Percentiles rank a stretch among this genome's conserved stretches.
These are phyloP conservation scores for Trichosporon inkin DNA, from an alignment of 1,284 basidiomycete species.

Conservation along the genomic window DNA sequence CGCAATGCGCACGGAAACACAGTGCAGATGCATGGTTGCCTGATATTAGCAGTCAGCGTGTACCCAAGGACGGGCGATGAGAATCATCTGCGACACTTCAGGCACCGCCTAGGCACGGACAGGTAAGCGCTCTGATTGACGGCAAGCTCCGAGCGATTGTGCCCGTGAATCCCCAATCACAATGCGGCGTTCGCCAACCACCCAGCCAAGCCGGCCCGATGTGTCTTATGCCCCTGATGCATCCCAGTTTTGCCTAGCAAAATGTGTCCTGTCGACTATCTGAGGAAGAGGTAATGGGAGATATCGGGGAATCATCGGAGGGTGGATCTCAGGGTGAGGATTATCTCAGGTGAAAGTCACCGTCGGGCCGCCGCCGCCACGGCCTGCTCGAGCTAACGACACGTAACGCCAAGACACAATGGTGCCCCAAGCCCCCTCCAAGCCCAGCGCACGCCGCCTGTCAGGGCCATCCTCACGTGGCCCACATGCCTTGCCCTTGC, in stretches of 20 bases:
- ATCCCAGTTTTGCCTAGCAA: no score
- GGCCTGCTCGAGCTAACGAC: not conserved
- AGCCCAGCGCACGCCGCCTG: not conserved
- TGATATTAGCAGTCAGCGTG: no score
- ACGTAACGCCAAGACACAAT: not conserved
- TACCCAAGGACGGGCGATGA: no score
- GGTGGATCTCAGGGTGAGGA: not conserved
- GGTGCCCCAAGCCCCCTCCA: not conserved
- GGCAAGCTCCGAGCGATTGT: not conserved
- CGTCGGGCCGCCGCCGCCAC: not conserved
- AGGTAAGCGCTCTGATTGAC: not conserved
- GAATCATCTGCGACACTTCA: no score
- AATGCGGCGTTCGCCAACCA: no score
- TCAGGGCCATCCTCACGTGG: not conserved
- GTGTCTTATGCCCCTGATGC: no score
- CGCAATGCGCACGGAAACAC: no score
- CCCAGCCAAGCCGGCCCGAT: not conserved
- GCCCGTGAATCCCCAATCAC: not conserved
- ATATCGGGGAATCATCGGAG: not conserved
- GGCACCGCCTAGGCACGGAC: no score
- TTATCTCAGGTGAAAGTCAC: not conserved
- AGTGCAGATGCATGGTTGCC: no score
- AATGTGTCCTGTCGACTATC: not conserved
- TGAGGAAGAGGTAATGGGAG: not conserved
- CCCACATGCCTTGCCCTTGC: not conserved